These are phyloP conservation scores for Pythium aphanidermatum DNA, from an alignment of 352 stramenopile genomes.

Conservation along the genomic window DNA sequence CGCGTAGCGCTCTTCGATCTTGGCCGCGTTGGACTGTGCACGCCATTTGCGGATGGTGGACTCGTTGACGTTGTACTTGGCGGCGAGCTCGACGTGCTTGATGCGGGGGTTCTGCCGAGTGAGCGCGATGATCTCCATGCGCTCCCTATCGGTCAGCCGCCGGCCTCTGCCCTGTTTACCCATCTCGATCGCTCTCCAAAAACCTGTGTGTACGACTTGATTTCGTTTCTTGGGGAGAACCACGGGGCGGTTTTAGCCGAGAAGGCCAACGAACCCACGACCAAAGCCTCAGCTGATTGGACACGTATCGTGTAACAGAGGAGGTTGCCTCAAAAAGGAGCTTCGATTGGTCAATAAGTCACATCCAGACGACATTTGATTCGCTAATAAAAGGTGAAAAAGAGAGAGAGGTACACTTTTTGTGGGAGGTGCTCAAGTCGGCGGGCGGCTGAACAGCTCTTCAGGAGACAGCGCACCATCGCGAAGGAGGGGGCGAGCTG, in stretches of 20 bases:
- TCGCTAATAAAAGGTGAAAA: conserved; percentile 11
- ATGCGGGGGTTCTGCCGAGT: conserved; percentile 37
- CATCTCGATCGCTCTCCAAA: conserved; percentile 20
- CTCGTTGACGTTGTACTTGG: conserved; percentile 44
- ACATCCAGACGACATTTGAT: conserved; percentile 1
- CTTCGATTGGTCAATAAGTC: too few species aligned
- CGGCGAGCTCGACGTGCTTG: conserved; percentile 42
- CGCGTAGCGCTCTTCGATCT: conserved; percentile 34
- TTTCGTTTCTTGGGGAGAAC: conserved; percentile 17
- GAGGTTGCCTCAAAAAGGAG: too few species aligned
- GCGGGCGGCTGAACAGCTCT: conserved; percentile 14
- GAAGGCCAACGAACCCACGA: too few species aligned
- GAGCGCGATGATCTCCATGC: conserved; percentile 55
- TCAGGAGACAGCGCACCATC: conserved; percentile 19
- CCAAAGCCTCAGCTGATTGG: too few species aligned
- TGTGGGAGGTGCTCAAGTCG: conserved; percentile 17
- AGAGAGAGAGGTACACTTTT: background rate
- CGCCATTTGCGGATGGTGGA: conserved; percentile 62
- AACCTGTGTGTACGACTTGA: conserved; percentile 12
- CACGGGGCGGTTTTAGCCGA: conserved; percentile 8
- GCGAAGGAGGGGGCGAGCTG: conserved; percentile 2
- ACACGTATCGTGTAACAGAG: background rate
- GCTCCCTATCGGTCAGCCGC: conserved; percentile 53
- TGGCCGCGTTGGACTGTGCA: conserved; percentile 25
- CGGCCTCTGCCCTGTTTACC: conserved; percentile 36